Percentiles rank a stretch among this genome's conserved stretches.
These are phyloP conservation scores for Wickerhamiella slavikovae DNA, from an alignment of 805 yeast species.

Conservation along the genomic window DNA sequence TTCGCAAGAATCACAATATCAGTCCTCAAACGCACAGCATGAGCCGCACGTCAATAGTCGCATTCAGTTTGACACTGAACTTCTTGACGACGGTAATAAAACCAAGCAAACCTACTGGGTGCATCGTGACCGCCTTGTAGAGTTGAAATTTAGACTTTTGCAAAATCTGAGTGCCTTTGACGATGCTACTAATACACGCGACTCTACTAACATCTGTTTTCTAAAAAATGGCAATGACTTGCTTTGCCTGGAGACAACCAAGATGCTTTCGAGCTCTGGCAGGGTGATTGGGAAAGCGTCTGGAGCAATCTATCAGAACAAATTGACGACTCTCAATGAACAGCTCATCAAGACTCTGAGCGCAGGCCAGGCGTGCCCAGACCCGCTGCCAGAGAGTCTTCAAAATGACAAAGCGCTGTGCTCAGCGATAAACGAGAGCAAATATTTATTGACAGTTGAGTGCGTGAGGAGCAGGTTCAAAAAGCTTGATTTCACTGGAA, in stretches of 20 bases:
- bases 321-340: too few relatives aligned
- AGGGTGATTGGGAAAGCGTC: neutral
- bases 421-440: slow-evolving; percentile 10
- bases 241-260: slow-evolving; percentile 13
- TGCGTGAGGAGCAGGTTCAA: slow-evolving; percentile 13
- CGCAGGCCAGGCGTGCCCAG: neutral
- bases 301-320: too few relatives aligned
- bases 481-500: slow-evolving; percentile 1
- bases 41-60: slow-evolving; percentile 2
- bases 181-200: slow-evolving; percentile 7
- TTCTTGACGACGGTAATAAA: slow-evolving; percentile 18
- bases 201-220: slow-evolving; percentile 11
- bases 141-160: slow-evolving; percentile 27
- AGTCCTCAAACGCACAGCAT: neutral
- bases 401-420: slow-evolving; percentile 2
- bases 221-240: slow-evolving; percentile 21
- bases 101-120: slow-evolving; percentile 30
- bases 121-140: slow-evolving; percentile 39
- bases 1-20: too few relatives aligned
- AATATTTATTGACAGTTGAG: slow-evolving; percentile 16
- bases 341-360: neutral
- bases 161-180: slow-evolving; percentile 14
- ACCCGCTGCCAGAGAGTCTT: slow-evolving; percentile 1
- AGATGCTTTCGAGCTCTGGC: neutral
- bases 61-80: slow-evolving; percentile 18